Percentiles rank a stretch among this genome's conserved stretches.
These are phyloP conservation scores for Scutellaria baicalensis DNA, from an alignment of 257 asterid species.

Conservation along the genomic window DNA sequence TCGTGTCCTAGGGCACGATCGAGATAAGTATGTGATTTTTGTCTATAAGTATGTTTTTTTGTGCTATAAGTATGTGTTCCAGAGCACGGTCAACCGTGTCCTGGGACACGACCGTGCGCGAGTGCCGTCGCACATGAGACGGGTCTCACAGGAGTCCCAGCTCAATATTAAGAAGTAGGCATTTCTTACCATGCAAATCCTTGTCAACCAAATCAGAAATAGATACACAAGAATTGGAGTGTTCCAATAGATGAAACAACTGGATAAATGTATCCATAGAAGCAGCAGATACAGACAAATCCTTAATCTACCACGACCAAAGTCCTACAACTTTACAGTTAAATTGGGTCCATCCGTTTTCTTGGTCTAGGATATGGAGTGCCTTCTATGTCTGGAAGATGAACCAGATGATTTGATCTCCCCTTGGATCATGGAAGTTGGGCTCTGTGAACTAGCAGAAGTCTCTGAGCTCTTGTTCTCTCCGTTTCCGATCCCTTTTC, in stretches of 20 bases:
- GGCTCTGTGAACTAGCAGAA: constrained; percentile 85
- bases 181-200: background rate
- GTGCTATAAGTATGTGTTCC: too few species aligned
- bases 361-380: constrained; percentile 59
- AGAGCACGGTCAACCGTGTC: too few species aligned
- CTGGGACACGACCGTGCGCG: too few species aligned
- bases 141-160: too few species aligned
- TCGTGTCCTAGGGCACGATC: too few species aligned
- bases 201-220: constrained; percentile 6
- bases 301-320: constrained; percentile 9
- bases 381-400: constrained; percentile 59
- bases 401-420: constrained; percentile 45
- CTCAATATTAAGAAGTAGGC: too few species aligned
- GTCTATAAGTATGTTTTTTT: too few species aligned
- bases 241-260: constrained; percentile 5
- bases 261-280: constrained; percentile 1
- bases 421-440: constrained; percentile 49
- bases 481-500: constrained; percentile 48
- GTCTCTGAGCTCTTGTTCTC: constrained; percentile 80
- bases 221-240: constrained; percentile 16
- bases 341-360: background rate
- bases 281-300: constrained; percentile 7
- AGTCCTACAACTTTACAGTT: constrained; percentile 36
- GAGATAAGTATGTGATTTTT: too few species aligned
- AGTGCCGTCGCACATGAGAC: too few species aligned